These are phyloP conservation scores for Phytophthora constricta DNA, from an alignment of 352 stramenopile genomes.

Conservation along the genomic window DNA sequence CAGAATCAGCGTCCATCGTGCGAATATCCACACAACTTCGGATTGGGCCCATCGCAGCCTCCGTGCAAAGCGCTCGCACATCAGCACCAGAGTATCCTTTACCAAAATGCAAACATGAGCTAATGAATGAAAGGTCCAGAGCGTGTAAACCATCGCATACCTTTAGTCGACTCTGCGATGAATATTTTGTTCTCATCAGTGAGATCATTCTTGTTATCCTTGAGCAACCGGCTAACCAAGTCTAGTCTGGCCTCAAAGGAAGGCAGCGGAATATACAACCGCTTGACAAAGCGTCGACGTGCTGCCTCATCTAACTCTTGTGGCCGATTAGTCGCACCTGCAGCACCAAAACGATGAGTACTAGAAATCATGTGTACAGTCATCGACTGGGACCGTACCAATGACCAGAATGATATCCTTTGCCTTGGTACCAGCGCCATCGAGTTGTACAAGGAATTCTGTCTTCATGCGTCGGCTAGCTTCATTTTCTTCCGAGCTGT, in stretches of 20 bases:
- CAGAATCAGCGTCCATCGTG: slow-evolving; percentile 88
- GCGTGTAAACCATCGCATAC: slow-evolving; percentile 24
- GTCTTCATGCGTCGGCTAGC: slow-evolving; percentile 98
- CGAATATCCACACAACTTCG: slow-evolving; percentile 80
- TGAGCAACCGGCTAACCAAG: slow-evolving; percentile 92
- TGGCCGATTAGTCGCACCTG: slow-evolving; percentile 96
- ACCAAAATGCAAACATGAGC: slow-evolving; percentile 14
- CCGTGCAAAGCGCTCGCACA: slow-evolving; percentile 96
- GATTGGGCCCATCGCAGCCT: slow-evolving; percentile 98
- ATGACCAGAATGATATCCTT: slow-evolving; percentile 92
- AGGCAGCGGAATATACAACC: slow-evolving; percentile 97
- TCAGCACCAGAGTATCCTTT: slow-evolving; percentile 98
- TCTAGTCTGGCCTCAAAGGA: slow-evolving; percentile 85
- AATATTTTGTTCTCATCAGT: slow-evolving; percentile 87
- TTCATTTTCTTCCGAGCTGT: slow-evolving; percentile 96
- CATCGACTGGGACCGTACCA: slow-evolving; percentile 41
- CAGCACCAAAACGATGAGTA: slow-evolving; percentile 8
- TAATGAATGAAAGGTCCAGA: background rate
- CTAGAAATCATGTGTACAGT: background rate
- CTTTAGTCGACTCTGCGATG: slow-evolving; percentile 89
- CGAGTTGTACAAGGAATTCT: slow-evolving; percentile 98
- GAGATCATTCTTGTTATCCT: slow-evolving; percentile 93
- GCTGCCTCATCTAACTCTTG: slow-evolving; percentile 98
- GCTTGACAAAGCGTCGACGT: slow-evolving; percentile 96
- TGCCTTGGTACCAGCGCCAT: slow-evolving; percentile 93